These are phyloP conservation scores for Ustilago lituana DNA, from an alignment of 1,284 basidiomycete genomes.

Conservation along the genomic window DNA sequence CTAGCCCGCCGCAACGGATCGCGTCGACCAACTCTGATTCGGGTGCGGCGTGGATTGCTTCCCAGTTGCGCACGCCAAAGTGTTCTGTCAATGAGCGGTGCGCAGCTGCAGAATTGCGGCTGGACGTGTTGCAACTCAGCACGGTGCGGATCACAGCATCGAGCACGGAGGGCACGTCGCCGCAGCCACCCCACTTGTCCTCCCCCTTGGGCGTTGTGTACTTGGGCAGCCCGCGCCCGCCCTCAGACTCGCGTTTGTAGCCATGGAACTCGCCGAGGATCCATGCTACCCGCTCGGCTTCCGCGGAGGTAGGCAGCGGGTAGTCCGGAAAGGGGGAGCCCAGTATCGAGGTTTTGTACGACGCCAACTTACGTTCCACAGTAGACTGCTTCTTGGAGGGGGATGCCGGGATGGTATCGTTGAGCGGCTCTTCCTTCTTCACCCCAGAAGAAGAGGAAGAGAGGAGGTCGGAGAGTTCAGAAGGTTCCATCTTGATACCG, in stretches of 20 bases:
- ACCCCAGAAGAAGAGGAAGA: neutral
- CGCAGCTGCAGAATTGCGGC: conserved; percentile 74
- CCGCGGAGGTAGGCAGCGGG: conserved; percentile 45
- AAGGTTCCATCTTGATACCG: conserved; percentile 7
- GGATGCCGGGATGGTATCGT: neutral
- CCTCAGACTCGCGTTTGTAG: conserved; percentile 45
- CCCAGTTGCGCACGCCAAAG: conserved; percentile 75
- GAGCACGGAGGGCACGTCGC: conserved; percentile 69
- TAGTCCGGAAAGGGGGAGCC: conserved; percentile 53
- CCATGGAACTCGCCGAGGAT: conserved; percentile 57
- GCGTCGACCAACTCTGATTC: conserved; percentile 73
- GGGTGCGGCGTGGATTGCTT: conserved; percentile 73
- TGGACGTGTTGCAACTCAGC: conserved; percentile 79
- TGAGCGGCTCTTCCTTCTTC: conserved; percentile 9
- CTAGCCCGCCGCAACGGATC: conserved; percentile 77
- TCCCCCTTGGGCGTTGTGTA: conserved; percentile 34
- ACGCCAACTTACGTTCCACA: conserved; percentile 48
- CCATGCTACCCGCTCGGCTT: conserved; percentile 56
- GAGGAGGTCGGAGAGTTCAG: conserved; percentile 15
- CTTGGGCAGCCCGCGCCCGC: conserved; percentile 39
- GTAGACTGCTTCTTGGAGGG: conserved; percentile 28
- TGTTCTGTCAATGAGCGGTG: conserved; percentile 73
- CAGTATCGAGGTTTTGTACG: conserved; percentile 42
- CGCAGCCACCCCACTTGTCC: conserved; percentile 52
- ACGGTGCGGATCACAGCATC: conserved; percentile 79